Conservation (phyloP, 768 basidiomycete species). For the Serendipita vermifera region DNA sequence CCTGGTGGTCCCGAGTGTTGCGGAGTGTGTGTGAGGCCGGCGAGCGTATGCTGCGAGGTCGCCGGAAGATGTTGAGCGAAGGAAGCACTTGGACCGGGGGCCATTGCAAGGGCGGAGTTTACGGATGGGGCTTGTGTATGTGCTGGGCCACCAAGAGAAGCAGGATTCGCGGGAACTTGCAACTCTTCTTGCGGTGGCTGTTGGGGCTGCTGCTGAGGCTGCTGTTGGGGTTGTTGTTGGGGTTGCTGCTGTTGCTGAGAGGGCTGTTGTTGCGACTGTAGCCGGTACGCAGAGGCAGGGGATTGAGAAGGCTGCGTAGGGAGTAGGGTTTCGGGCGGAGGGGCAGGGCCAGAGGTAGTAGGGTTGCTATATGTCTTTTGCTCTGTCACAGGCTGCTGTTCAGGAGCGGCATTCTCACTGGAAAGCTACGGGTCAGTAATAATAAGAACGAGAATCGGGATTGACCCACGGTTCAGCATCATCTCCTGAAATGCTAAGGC, state of each 20-base stretch:
- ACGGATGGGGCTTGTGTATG: background rate
- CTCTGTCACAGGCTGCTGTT: background rate
- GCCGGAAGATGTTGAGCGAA: background rate
- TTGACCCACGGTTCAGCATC: constrained; percentile 26
- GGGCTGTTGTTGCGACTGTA: constrained; percentile 8
- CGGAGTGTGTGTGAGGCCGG: constrained; percentile 1
- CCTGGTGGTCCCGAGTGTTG: background rate
- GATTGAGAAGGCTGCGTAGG: constrained; percentile 19
- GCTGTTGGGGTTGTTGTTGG: constrained; percentile 33
- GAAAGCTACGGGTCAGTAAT: constrained; percentile 11
- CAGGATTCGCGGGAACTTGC: no score
- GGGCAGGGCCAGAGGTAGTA: constrained; percentile 25
- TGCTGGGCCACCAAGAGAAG: background rate
- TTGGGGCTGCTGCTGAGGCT: constrained; percentile 18
- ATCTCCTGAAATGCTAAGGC: constrained; percentile 63
- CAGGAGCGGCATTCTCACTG: constrained; percentile 17
- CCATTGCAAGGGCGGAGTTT: background rate
- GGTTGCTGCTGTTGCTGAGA: constrained; percentile 26
- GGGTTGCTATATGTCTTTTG: constrained; percentile 14
- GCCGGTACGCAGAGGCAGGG: constrained; percentile 14
- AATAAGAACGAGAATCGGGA: background rate
- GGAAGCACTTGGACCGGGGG: background rate
- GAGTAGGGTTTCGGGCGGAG: constrained; percentile 22
- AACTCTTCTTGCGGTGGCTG: no score
- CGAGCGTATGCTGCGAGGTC: background rate